These are phyloP conservation scores for Kluyveromyces marxianus DNA, from an alignment of 1,139 yeast genomes.

Conservation along the genomic window DNA sequence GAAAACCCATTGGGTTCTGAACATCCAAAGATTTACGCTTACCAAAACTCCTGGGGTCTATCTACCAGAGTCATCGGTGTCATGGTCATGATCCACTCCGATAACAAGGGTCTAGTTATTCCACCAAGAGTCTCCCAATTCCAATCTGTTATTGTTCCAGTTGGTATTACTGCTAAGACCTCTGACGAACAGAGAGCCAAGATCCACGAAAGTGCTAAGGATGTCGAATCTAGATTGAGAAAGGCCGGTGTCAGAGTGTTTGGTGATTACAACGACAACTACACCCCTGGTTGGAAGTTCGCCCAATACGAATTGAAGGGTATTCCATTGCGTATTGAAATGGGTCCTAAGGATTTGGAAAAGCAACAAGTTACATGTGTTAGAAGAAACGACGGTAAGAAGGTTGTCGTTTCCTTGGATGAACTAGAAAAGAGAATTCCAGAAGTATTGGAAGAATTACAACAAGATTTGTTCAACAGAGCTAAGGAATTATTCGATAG, in stretches of 20 bases:
- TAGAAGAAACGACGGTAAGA: constrained; percentile 84
- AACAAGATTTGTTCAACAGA: constrained; percentile 58
- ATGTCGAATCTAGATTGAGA: constrained; percentile 52
- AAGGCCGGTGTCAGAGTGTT: constrained; percentile 61
- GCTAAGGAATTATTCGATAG: constrained; percentile 80
- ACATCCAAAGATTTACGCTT: constrained; percentile 78
- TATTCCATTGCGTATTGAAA: constrained; percentile 84
- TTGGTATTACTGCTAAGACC: constrained; percentile 87
- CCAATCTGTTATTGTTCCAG: constrained; percentile 91
- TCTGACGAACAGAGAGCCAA: constrained; percentile 63
- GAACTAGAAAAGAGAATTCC: constrained; percentile 66
- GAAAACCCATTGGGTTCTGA: constrained; percentile 91
- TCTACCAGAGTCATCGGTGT: constrained; percentile 99
- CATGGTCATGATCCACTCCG: constrained; percentile 98
- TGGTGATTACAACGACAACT: constrained; percentile 87
- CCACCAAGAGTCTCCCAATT: constrained; percentile 95
- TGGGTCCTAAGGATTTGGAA: constrained; percentile 92
- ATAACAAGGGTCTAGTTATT: constrained; percentile 93
- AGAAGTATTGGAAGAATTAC: constrained; percentile 72
- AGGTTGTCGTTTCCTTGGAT: constrained; percentile 55
- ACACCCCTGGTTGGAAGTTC: constrained; percentile 98
- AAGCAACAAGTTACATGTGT: constrained; percentile 77
- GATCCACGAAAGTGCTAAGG: constrained; percentile 62
- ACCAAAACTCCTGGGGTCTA: constrained; percentile 99
- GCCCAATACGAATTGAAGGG: constrained; percentile 97